Base-by-base conservation (phyloP, 2,329 filamentous ascomycete genomes). In the Colletotrichum chlorophyti region DNA sequence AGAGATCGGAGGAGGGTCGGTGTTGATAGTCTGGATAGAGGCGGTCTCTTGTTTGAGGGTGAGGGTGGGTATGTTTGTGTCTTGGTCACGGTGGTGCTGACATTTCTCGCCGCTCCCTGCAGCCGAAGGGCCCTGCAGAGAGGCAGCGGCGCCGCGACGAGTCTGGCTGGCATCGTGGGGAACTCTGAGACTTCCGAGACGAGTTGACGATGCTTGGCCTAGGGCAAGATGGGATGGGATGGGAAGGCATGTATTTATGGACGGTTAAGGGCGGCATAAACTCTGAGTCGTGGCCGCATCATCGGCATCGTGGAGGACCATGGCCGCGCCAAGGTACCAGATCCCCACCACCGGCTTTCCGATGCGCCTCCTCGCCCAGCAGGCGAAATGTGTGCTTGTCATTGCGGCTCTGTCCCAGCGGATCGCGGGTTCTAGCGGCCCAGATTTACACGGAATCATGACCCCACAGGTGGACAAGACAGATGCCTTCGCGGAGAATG, bases 241-340 rank as follows among this genome's bases (percentile, higher is more conserved):
- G 34, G 17, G 14, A 23, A 24, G 42, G 38, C 23, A 45, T 50
- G 41, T 60, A 60, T 46, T 55, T 50, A 40, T 43, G 15, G 26
- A 55, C 57, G 57, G 57, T 51, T 60, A 60, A 9, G 57, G 57
- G 15, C 57, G 57, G 57, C 57, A 49, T 49, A 55, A 55, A 49
- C 37, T 46, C 26, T 46, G 24, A 32, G 29, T 58, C 49, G 35
- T 12, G 41, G 23, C 50, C 14, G 35, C 37, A 32, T 40, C 29
- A 24, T 34, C 32, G 35, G 31, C 11, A 60, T 60, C 57, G 55
- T 60, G 24, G 38, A 55, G 15, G 31, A 15, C 31, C 37, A 15
- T 45, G 50, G 32, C 57, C 24, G 43, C 45, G 26, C 42, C 24
- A 38, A n/a, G 31, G 15, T 31, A 40, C 35, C 41, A n/a, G n/a